These are phyloP conservation scores for Condylostoma magnum DNA, from an alignment of 169 alveolate species.

Conservation along the genomic window DNA sequence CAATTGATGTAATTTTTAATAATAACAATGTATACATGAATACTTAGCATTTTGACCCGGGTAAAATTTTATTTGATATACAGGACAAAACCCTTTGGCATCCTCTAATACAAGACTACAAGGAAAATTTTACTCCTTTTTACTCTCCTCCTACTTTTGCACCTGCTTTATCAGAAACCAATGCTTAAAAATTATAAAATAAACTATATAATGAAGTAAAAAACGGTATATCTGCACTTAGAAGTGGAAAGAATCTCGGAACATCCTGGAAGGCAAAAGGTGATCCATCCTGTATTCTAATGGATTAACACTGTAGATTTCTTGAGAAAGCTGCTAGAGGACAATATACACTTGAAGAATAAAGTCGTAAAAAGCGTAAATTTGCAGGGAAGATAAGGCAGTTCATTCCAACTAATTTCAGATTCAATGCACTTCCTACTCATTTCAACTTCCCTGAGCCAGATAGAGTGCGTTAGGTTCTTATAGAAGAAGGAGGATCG, in stretches of 20 bases:
- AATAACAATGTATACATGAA: slow-evolving; percentile 61
- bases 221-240: slow-evolving; percentile 6
- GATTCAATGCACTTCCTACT: slow-evolving; percentile 25
- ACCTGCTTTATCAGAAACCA: not conserved
- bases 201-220: slow-evolving; percentile 20
- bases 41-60: slow-evolving; percentile 51
- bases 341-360: not conserved
- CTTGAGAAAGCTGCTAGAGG: slow-evolving; percentile 8
- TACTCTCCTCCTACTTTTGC: slow-evolving; percentile 19
- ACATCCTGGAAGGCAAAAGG: slow-evolving; percentile 22
- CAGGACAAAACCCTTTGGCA: slow-evolving; percentile 54
- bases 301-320: slow-evolving; percentile 3
- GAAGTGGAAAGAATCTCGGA: slow-evolving; percentile 26
- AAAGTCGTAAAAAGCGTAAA: not conserved
- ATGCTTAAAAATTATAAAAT: not conserved
- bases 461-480: slow-evolving; percentile 1
- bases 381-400: not conserved
- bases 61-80: slow-evolving; percentile 46
- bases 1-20: slow-evolving; percentile 70
- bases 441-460: slow-evolving; percentile 29
- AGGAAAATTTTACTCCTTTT: not conserved
- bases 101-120: slow-evolving; percentile 36
- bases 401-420: slow-evolving; percentile 18
- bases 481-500: slow-evolving; percentile 15
- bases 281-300: not conserved